Conservation (phyloP, 495 filamentous ascomycete species). For the Aspergillus bridgeri region DNA sequence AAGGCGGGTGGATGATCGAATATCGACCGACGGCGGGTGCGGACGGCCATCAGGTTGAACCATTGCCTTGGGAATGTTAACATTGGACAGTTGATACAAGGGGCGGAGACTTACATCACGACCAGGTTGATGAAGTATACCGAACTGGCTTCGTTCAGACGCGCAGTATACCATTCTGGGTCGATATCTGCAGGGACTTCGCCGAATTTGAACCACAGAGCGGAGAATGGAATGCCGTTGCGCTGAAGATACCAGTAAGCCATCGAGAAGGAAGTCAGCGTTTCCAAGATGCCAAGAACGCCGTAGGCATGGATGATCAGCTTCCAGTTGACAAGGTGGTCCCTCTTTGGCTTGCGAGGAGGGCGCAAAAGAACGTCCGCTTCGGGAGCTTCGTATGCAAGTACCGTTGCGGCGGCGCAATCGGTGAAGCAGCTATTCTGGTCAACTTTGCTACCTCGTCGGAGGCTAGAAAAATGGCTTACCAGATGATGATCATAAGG, state of each 20-base stretch:
- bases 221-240: constrained; percentile 52
- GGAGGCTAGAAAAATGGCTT: constrained; percentile 47
- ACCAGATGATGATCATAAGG: constrained; percentile 66
- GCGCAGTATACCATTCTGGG: constrained; percentile 41
- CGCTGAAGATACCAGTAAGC: constrained; percentile 54
- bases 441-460: constrained; percentile 24
- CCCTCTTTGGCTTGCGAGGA: constrained; percentile 57
- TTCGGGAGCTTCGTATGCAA: constrained; percentile 59
- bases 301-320: constrained; percentile 62
- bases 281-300: constrained; percentile 60
- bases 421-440: constrained; percentile 56
- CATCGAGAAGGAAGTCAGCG: constrained; percentile 59
- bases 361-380: constrained; percentile 58
- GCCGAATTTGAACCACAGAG: constrained; percentile 61
- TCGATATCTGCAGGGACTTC: constrained; percentile 41
- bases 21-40: constrained; percentile 61
- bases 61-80: constrained; percentile 49
- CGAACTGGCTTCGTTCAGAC: constrained; percentile 41
- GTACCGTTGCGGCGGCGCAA: constrained; percentile 52
- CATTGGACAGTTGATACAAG: neutral
- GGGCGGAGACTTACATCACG: constrained; percentile 18
- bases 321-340: constrained; percentile 63
- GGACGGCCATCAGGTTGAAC: constrained; percentile 63
- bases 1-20: constrained; percentile 62
- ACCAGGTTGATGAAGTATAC: constrained; percentile 35